Base-by-base conservation (phyloP, 805 yeast genomes). In the Pichia pseudocactophila region DNA sequence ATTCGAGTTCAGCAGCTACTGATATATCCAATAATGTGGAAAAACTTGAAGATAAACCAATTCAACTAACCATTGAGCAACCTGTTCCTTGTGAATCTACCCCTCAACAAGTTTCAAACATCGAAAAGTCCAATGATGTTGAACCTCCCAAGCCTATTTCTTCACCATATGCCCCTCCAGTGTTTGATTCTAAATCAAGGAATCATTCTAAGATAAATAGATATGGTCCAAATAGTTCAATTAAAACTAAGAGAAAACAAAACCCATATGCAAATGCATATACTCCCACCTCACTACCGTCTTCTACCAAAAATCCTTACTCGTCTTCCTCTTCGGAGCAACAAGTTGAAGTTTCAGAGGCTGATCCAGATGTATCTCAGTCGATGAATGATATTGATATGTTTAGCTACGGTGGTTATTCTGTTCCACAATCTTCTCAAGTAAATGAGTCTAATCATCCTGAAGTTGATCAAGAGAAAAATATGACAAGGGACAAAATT, bases 371-470 rank as follows among this genome's bases (percentile, higher is more conserved):
- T 5, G 38, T 43, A 39, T 48, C 54, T 2, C 43, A 44, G 3
- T 44, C 48, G 12, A 34, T 49, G 30, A 46, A 41, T 13, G 44
- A 50, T 7, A 47, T 50, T 34, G 63, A 61, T 45, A 58, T 54
- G 45, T 61, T 57, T 46, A 54, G 57, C 20, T 58, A 48, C 40
- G 63, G 63, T 6, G 66, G 66, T 3, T 61, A 61, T 37, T 49
- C 46, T 25, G 50, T 55, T 31, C 57, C 61, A 3, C 44, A 53
- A 8, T 46, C 49, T 2, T 16, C 41, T 28, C 31, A 12, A 28
- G 12, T 28, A 4, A 10, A 28, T 7, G 31, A 28, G 15, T 28
- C 31, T 28, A 10, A 7, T 28, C 4, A 4, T 5, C 6, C 6
- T 7, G 31, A 28, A 22, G 25, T 22, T 22, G 25, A 22, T 22